Evolutionary conservation across 2,329 filamentous ascomycete species (phyloP).

Genomic region (Davidsoniella virescens): DNA sequence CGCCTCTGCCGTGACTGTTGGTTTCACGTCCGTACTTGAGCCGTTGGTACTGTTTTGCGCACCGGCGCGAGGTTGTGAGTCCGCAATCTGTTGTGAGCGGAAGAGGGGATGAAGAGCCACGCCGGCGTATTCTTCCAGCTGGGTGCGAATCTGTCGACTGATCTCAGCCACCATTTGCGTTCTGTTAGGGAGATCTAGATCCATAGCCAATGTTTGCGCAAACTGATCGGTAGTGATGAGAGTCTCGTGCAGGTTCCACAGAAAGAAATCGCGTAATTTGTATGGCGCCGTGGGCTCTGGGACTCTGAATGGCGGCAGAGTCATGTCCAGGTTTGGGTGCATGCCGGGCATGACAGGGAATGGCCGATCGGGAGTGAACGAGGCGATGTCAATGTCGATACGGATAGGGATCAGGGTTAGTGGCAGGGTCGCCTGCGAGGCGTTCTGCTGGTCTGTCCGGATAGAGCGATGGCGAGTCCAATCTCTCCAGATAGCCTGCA

Average conservation of each 20-base stretch:
- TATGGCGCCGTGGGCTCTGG: slow-evolving; percentile 71
- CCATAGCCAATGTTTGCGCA: slow-evolving; percentile 75
- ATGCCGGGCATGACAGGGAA: slow-evolving; percentile 42
- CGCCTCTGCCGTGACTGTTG: slow-evolving; percentile 53
- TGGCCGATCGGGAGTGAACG: slow-evolving; percentile 52
- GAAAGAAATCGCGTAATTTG: slow-evolving; percentile 82
- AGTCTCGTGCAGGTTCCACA: slow-evolving; percentile 95
- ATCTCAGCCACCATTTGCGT: slow-evolving; percentile 58
- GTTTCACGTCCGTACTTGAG: slow-evolving; percentile 10
- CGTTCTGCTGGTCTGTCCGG: slow-evolving; percentile 43
- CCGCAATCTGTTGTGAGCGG: slow-evolving; percentile 34
- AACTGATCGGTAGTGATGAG: slow-evolving; percentile 92
- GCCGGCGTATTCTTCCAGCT: slow-evolving; percentile 89
- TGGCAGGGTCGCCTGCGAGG: slow-evolving; percentile 58
- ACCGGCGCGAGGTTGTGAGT: slow-evolving; percentile 17
- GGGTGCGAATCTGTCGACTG: slow-evolving; percentile 83
- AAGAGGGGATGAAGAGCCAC: slow-evolving; percentile 89
- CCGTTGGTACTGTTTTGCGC: slow-evolving; percentile 18
- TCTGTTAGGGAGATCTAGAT: slow-evolving; percentile 75
- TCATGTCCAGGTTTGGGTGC: slow-evolving; percentile 43
- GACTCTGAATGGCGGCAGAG: slow-evolving; percentile 59
- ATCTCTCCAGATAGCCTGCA: slow-evolving; percentile 85
- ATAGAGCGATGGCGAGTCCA: slow-evolving; percentile 64
- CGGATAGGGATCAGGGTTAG: slow-evolving; percentile 88
- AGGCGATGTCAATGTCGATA: slow-evolving; percentile 81